These are phyloP conservation scores for Aspergillus aculeatus DNA, from an alignment of 2,329 filamentous ascomycete species.

Conservation along the genomic window DNA sequence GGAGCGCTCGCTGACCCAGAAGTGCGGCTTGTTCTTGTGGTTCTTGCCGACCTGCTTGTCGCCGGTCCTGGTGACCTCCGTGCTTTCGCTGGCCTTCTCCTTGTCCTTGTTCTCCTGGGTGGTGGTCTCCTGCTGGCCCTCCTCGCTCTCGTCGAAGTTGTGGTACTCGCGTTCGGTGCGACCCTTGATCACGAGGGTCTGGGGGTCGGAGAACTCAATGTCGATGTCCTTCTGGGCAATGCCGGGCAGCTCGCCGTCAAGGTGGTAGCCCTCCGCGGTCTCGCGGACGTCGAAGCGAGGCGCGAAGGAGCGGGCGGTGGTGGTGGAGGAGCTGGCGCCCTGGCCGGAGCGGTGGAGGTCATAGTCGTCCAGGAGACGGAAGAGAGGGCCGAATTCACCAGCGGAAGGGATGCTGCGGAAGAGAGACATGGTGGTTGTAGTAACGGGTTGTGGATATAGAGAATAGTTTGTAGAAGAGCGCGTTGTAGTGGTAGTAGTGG, in stretches of 20 bases:
- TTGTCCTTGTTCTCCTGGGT: constrained; percentile 33
- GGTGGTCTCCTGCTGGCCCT: constrained; percentile 32
- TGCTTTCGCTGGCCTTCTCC: constrained; percentile 14
- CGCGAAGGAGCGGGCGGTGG: constrained; percentile 34
- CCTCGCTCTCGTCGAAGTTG: constrained; percentile 37
- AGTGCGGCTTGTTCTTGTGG: constrained; percentile 40
- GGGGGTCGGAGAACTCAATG: constrained; percentile 49
- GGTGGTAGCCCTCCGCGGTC: constrained; percentile 43
- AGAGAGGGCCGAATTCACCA: constrained; percentile 45
- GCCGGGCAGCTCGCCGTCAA: constrained; percentile 52
- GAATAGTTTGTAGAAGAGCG: background rate
- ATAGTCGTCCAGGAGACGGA: constrained; percentile 49
- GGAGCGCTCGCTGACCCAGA: constrained; percentile 61
- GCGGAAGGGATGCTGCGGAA: constrained; percentile 28
- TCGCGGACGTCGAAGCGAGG: constrained; percentile 52
- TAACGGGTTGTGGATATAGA: background rate
- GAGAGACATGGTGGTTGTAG: constrained; percentile 34
- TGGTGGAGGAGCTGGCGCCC: constrained; percentile 14
- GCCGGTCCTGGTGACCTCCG: constrained; percentile 31
- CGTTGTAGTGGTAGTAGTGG: constrained; percentile 2
- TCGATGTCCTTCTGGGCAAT: constrained; percentile 48
- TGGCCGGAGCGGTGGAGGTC: constrained; percentile 35
- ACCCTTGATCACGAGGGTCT: constrained; percentile 49
- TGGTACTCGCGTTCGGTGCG: constrained; percentile 40
- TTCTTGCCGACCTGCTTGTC: constrained; percentile 21